These are phyloP conservation scores for Kluyveromyces sp. DNA, from an alignment of 1,139 yeast species.

Conservation along the genomic window DNA sequence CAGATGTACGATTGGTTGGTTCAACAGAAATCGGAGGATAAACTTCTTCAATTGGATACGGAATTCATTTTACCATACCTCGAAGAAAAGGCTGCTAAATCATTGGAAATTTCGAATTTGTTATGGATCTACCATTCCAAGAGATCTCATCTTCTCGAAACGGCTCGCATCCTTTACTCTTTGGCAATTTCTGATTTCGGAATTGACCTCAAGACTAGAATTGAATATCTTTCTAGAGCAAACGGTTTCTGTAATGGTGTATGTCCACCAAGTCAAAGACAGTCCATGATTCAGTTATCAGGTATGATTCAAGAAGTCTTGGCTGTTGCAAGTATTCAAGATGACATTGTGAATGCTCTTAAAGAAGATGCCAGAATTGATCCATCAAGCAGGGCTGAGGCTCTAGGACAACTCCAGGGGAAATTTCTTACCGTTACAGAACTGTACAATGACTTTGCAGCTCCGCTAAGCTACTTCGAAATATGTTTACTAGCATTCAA, in stretches of 20 bases:
- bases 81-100: slow-evolving; percentile 60
- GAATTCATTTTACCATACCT: slow-evolving; percentile 74
- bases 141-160: slow-evolving; percentile 68
- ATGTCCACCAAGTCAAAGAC: slow-evolving; percentile 71
- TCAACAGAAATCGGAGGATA: slow-evolving; percentile 65
- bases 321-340: slow-evolving; percentile 84
- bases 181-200: slow-evolving; percentile 71
- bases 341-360: slow-evolving; percentile 62
- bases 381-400: slow-evolving; percentile 34
- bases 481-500: slow-evolving; percentile 72
- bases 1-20: slow-evolving; percentile 92
- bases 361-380: slow-evolving; percentile 54
- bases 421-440: slow-evolving; percentile 68
- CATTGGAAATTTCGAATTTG: slow-evolving; percentile 69
- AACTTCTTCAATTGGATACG: slow-evolving; percentile 72
- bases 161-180: slow-evolving; percentile 73
- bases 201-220: slow-evolving; percentile 62
- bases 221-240: slow-evolving; percentile 86
- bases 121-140: slow-evolving; percentile 88
- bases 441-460: slow-evolving; percentile 78
- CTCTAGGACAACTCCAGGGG: slow-evolving; percentile 51
- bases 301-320: slow-evolving; percentile 69
- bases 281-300: slow-evolving; percentile 65
- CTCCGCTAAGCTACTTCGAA: slow-evolving; percentile 82
- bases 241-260: slow-evolving; percentile 87